Base-by-base conservation (phyloP, 1,284 basidiomycete species). In the Mycena sp. region DNA sequence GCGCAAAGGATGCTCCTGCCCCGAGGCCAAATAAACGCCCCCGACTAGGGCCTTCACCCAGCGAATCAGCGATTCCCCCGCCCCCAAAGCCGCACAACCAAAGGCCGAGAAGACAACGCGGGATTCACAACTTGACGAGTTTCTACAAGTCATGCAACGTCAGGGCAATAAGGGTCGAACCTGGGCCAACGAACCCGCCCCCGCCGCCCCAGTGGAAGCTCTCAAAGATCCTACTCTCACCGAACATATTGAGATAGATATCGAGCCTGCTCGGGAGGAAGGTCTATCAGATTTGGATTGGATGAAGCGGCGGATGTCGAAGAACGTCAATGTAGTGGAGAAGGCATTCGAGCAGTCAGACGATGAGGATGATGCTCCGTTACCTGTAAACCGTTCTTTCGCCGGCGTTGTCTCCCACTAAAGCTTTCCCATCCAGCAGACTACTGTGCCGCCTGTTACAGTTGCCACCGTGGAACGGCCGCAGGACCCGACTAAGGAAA, bases 21-120 rank as follows among this genome's bases (percentile, higher is more conserved):
- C 86, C 89, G 7, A 78, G 86, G 64, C 92, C 85, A 17, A 89
- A 88, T 61, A 94, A 94, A 74, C 85, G 89, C 25, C 84, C 85
- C 5, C 83, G 91, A 41, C 68, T 87, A 3, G 85, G 80, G 12
- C 74, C 77, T 1, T 76, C 82, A 3, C 71, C 80, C 2, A 55
- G 67, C 9, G 80, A 83, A 25, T 63, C 61, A 0, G 53, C 59
- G 9, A 58, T 25, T 35, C 32, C 51, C 54, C 64, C 41, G 32
- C 14, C 14, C 26, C 62, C 9, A 60, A 67, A 25, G 50, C 37
- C 17, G n/a, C 64, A 37, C 16, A 51, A 21, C 16, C 17, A 17
- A 49, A 44, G n/a, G 4, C 41, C 35, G 46, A 61, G 19, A 64
- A 65, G 60, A 38, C 68, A 9, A 73, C 78, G 62, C 73, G 75